Percentiles rank a stretch among this genome's conserved stretches.
Conservation (phyloP, 2,329 filamentous ascomycete genomes). For the Claviceps maximensis region DNA sequence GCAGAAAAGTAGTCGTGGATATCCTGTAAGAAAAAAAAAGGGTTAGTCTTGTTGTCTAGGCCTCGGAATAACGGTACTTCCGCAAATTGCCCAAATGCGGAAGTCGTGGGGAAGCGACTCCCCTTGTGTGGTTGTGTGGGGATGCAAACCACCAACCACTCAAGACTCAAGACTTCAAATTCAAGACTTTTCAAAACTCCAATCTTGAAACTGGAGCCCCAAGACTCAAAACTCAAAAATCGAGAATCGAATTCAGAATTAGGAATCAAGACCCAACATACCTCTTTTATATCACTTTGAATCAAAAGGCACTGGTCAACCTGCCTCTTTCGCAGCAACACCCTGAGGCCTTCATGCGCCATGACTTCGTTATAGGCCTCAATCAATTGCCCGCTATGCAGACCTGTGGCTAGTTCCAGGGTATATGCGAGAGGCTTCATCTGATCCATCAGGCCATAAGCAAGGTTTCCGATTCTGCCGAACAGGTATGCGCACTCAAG, state of each 20-base stretch:
- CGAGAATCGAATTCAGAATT: too few relatives aligned
- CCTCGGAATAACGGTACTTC: slow-evolving; percentile 11
- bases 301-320: slow-evolving; percentile 7
- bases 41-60: slow-evolving; percentile 9
- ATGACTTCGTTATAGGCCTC: neutral
- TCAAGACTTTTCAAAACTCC: too few relatives aligned
- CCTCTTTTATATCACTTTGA: slow-evolving; percentile 4
- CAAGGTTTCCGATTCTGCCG: neutral
- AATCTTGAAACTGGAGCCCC: too few relatives aligned
- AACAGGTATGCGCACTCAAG: slow-evolving; percentile 8
- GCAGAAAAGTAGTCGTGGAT: slow-evolving; percentile 10
- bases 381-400: neutral
- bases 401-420: slow-evolving; percentile 2
- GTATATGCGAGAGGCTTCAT: slow-evolving; percentile 1
- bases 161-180: too few relatives aligned
- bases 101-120: neutral
- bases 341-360: neutral
- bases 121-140: neutral
- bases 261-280: slow-evolving; percentile 5
- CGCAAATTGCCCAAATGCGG: slow-evolving; percentile 1
- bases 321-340: slow-evolving; percentile 4
- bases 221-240: neutral
- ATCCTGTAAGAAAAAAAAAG: slow-evolving; percentile 8
- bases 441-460: neutral
- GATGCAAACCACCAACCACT: too few relatives aligned